Evolutionary conservation across 2,329 filamentous ascomycete genomes (phyloP).

Genomic region (Cercospora janseana): DNA sequence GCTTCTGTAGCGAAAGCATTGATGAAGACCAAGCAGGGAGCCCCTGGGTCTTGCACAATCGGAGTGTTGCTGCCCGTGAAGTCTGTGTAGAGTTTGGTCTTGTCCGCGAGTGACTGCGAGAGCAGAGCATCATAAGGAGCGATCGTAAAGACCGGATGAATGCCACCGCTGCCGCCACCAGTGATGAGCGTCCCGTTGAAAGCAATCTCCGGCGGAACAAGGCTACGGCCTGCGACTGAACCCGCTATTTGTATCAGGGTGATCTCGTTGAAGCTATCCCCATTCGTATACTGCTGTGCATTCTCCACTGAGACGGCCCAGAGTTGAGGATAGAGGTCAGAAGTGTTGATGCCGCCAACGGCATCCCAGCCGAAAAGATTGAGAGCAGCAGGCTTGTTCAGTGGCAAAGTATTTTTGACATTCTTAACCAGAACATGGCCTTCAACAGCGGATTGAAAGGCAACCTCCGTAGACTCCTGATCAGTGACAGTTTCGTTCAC

Average conservation of each 20-base stretch:
- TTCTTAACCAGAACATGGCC: constrained; percentile 65
- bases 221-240: constrained; percentile 11
- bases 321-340: constrained; percentile 10
- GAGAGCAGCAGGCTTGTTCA: constrained; percentile 51
- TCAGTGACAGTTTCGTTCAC: constrained; percentile 54
- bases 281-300: constrained; percentile 21
- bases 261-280: constrained; percentile 17
- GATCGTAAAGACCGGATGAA: constrained; percentile 27
- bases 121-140: constrained; percentile 33
- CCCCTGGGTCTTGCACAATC: constrained; percentile 25
- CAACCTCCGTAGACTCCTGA: constrained; percentile 45
- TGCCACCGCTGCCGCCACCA: constrained; percentile 35
- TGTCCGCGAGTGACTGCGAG: constrained; percentile 29
- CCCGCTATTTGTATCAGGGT: constrained; percentile 15
- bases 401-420: constrained; percentile 52
- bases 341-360: constrained; percentile 22
- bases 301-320: constrained; percentile 19
- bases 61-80: constrained; percentile 28
- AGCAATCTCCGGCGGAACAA: constrained; percentile 25
- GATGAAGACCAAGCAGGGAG: constrained; percentile 36
- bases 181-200: constrained; percentile 33
- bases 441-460: constrained; percentile 57
- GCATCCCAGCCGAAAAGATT: constrained; percentile 46
- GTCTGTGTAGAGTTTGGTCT: constrained; percentile 29
- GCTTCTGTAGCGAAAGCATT: constrained; percentile 33